Conservation (phyloP, 495 filamentous ascomycete species). For the Penicillium goetzii region DNA sequence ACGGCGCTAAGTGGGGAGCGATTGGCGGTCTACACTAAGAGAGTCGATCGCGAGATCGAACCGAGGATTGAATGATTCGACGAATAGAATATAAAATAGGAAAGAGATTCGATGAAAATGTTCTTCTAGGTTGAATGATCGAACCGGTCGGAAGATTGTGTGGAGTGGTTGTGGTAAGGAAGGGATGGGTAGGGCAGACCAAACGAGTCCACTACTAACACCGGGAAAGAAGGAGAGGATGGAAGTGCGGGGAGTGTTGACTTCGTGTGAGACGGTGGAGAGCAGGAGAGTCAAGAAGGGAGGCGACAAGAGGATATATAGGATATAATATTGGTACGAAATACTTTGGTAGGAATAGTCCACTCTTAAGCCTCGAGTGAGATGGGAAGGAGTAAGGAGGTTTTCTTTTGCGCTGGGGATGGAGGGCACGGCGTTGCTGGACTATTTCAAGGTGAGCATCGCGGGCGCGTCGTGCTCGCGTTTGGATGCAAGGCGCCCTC, state of each 20-base stretch:
- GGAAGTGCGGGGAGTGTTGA: neutral
- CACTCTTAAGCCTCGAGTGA: slow-evolving; percentile 10
- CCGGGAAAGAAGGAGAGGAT: neutral
- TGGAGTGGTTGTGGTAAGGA: neutral
- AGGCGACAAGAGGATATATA: slow-evolving; percentile 8
- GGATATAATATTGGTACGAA: neutral
- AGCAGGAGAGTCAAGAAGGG: neutral
- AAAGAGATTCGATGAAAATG: neutral
- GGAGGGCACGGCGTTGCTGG: slow-evolving; percentile 12
- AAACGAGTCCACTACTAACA: neutral
- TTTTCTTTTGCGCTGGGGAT: slow-evolving; percentile 4
- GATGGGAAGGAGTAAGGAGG: slow-evolving; percentile 15
- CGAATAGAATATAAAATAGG: neutral
- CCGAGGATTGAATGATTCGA: neutral
- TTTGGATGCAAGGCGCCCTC: slow-evolving; percentile 27
- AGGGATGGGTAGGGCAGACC: neutral
- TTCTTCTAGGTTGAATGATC: neutral
- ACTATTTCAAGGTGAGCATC: slow-evolving; percentile 22
- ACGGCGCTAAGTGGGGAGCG: slow-evolving; percentile 31
- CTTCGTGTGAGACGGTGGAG: neutral
- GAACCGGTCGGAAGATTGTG: neutral
- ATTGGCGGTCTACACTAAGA: slow-evolving; percentile 26
- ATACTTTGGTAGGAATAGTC: neutral
- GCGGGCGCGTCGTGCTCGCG: slow-evolving; percentile 20
- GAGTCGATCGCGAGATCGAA: slow-evolving; percentile 15